These are phyloP conservation scores for Rossbeevera mucosa DNA, from an alignment of 768 basidiomycete genomes.

Conservation along the genomic window DNA sequence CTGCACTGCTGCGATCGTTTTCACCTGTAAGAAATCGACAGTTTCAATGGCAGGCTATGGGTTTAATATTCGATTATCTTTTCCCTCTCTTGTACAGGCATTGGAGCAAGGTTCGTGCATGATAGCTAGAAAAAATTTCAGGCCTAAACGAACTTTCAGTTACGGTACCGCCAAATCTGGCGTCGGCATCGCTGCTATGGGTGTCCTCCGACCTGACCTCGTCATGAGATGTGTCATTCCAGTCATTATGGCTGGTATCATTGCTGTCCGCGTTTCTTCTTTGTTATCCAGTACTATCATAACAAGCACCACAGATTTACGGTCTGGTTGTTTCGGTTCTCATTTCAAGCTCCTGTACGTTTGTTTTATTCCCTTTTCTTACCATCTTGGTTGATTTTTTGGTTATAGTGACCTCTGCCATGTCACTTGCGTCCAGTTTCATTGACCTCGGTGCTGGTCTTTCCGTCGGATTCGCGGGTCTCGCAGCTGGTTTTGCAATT, in stretches of 20 bases:
- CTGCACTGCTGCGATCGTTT: conserved; percentile 94
- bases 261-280: conserved; percentile 66
- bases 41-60: background rate
- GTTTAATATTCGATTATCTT: background rate
- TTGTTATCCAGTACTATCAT: background rate
- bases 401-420: conserved; percentile 56
- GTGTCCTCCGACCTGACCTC: conserved; percentile 89
- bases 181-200: conserved; percentile 97
- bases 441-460: conserved; percentile 92
- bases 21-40: conserved; percentile 71
- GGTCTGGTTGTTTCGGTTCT: conserved; percentile 99
- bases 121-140: background rate
- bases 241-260: conserved; percentile 99
- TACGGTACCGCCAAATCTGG: conserved; percentile 99
- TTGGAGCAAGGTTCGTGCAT: conserved; percentile 71
- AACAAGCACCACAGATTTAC: conserved; percentile 62
- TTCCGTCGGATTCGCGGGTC: conserved; percentile 88
- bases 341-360: conserved; percentile 82
- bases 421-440: conserved; percentile 93
- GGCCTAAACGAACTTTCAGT: conserved; percentile 37
- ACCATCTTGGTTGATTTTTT: background rate
- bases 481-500: conserved; percentile 95
- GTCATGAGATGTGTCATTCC: conserved; percentile 99
- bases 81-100: conserved; percentile 43
- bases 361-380: background rate